A percentile compares a stretch with the other conserved stretches of the same genome.
These are phyloP conservation scores for Conringia planisiliqua DNA, from an alignment of 345 rosid genomes.

Conservation along the genomic window DNA sequence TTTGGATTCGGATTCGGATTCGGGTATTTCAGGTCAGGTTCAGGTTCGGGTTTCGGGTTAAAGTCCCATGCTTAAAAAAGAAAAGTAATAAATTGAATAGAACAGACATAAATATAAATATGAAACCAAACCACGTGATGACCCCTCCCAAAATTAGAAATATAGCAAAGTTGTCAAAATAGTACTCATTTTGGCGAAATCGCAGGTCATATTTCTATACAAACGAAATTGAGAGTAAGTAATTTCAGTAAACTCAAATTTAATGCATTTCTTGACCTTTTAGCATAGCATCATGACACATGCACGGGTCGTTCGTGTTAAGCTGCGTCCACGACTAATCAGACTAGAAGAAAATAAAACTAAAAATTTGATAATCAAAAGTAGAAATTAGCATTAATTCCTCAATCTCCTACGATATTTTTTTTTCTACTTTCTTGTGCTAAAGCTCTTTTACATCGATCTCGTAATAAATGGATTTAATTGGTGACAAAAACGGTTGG, in stretches of 20 bases:
- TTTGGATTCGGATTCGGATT: too few species aligned
- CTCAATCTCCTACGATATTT: not conserved
- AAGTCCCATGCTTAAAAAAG: too few species aligned
- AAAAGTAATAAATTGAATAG: not conserved
- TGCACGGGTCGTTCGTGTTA: not conserved
- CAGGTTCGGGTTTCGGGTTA: too few species aligned
- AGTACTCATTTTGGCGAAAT: not conserved
- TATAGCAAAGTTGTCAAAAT: not conserved
- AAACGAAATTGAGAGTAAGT: not conserved
- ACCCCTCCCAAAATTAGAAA: not conserved
- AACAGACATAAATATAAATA: not conserved
- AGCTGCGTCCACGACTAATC: too few species aligned
- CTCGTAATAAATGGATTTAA: too few species aligned
- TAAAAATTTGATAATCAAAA: not conserved
- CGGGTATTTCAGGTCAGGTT: too few species aligned
- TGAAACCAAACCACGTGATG: constrained; percentile 20
- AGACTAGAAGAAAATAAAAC: not conserved
- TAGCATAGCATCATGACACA: not conserved
- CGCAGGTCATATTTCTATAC: not conserved
- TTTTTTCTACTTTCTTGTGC: not conserved
- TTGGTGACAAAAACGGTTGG: too few species aligned
- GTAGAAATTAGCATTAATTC: not conserved
- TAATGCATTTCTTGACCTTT: not conserved
- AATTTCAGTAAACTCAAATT: not conserved
- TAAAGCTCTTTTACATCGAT: not conserved